These are phyloP conservation scores for Chrysopogon serrulatus DNA, from an alignment of 176 grass and related monocot species.

Conservation along the genomic window DNA sequence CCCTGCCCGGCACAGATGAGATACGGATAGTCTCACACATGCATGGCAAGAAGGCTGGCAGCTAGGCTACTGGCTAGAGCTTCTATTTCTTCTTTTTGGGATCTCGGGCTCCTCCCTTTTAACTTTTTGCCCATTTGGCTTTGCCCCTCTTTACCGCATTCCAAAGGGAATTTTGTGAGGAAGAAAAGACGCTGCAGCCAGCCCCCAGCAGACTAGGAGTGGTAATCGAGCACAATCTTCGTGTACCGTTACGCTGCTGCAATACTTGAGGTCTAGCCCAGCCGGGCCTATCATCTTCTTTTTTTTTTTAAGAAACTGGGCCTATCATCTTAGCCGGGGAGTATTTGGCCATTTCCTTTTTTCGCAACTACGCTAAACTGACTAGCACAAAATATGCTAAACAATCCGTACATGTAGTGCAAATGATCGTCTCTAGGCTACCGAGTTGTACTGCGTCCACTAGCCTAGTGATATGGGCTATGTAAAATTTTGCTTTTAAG, in stretches of 20 bases:
- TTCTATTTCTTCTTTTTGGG: conserved; percentile 21
- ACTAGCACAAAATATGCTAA: not conserved
- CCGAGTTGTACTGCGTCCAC: not conserved
- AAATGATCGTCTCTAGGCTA: not conserved
- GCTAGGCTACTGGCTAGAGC: not conserved
- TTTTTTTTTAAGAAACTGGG: too few species aligned
- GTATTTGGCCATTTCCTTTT: not conserved
- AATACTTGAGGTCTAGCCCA: not conserved
- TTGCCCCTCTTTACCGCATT: conserved; percentile 10
- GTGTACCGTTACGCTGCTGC: not conserved
- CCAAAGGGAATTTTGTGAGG: conserved; percentile 19
- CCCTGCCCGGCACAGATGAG: too few species aligned
- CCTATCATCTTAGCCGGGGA: not conserved
- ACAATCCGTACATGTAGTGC: not conserved
- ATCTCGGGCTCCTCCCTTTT: conserved; percentile 23
- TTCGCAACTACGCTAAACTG: not conserved
- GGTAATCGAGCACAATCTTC: not conserved
- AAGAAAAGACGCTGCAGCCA: not conserved
- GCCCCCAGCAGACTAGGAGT: not conserved
- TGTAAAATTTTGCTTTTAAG: too few species aligned
- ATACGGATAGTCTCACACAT: not conserved
- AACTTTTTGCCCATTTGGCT: not conserved
- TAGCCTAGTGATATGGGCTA: too few species aligned
- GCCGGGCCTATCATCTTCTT: too few species aligned
- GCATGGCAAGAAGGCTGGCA: not conserved